Evolutionary conservation across 495 filamentous ascomycete genomes (phyloP).

Genomic region (Penicillium samsonianum): DNA sequence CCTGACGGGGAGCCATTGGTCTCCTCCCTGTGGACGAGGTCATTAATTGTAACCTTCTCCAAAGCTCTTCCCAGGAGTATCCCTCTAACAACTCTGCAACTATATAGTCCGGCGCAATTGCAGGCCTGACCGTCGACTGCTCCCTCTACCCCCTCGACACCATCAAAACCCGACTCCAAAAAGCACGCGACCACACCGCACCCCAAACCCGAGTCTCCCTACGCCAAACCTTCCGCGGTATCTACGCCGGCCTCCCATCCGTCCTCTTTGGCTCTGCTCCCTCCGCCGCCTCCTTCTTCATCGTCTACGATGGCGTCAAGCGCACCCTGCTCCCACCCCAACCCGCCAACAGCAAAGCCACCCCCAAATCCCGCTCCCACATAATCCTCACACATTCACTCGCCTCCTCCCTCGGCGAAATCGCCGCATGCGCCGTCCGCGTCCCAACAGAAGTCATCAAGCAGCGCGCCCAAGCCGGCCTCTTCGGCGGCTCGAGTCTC

Average conservation of each 20-base stretch:
- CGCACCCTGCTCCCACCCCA: constrained; percentile 45
- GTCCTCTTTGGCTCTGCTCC: constrained; percentile 81
- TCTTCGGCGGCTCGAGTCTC: constrained; percentile 56
- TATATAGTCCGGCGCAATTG: constrained; percentile 72
- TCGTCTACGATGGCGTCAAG: constrained; percentile 89
- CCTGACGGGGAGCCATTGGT: constrained; percentile 39
- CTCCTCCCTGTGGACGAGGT: constrained; percentile 49
- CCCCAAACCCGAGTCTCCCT: constrained; percentile 48
- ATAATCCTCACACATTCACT: constrained; percentile 68
- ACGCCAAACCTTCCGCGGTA: constrained; percentile 65
- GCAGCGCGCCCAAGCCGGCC: constrained; percentile 87
- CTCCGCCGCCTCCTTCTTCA: constrained; percentile 97
- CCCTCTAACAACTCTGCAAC: constrained; percentile 17
- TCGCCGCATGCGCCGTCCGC: constrained; percentile 87
- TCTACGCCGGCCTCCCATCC: constrained; percentile 66
- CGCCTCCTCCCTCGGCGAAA: constrained; percentile 85
- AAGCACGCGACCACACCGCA: constrained; percentile 68
- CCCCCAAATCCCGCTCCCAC: constrained; percentile 36
- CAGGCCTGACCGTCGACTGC: constrained; percentile 86
- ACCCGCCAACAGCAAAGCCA: constrained; percentile 2
- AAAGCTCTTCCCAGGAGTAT: not conserved
- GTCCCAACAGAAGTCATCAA: constrained; percentile 98
- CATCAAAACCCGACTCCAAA: constrained; percentile 91
- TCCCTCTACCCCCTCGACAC: constrained; percentile 91
- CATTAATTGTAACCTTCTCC: constrained; percentile 34